phyloP scores from a whole-genome alignment of 2,329 filamentous ascomycete genomes.

The Fusarium clavum region DNA sequence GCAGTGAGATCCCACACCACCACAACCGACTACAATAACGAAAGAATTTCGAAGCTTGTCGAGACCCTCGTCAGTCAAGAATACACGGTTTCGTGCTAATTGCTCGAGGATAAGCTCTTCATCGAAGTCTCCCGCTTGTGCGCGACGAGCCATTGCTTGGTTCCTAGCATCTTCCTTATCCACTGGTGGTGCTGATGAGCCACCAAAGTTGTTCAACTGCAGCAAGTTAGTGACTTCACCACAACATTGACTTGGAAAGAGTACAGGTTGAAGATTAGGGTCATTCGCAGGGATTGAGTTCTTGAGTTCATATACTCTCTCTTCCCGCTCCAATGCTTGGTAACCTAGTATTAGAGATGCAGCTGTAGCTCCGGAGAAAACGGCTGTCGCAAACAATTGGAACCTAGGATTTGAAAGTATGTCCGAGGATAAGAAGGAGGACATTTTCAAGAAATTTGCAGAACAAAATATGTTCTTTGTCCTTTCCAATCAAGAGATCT shows the following conservation, averaged over 20 bases:
- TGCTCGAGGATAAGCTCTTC: slow-evolving; percentile 93
- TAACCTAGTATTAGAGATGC: slow-evolving; percentile 71
- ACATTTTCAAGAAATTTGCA: slow-evolving; percentile 50
- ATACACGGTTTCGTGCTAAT: slow-evolving; percentile 90
- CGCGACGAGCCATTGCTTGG: slow-evolving; percentile 67
- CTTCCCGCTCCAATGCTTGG: slow-evolving; percentile 68
- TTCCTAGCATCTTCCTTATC: slow-evolving; percentile 73
- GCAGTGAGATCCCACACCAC: slow-evolving; percentile 94
- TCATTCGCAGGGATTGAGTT: slow-evolving; percentile 63
- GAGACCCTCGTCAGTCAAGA: slow-evolving; percentile 85
- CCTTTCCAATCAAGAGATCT: slow-evolving; percentile 2
- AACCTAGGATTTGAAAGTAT: slow-evolving; percentile 59
- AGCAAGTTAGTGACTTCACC: slow-evolving; percentile 25
- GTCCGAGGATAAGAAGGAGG: slow-evolving; percentile 57
- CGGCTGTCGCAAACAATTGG: slow-evolving; percentile 78
- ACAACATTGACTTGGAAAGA: background rate
- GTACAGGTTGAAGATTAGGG: slow-evolving; percentile 40
- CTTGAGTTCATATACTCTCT: slow-evolving; percentile 68
- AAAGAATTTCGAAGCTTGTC: slow-evolving; percentile 83
- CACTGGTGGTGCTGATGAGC: slow-evolving; percentile 57
- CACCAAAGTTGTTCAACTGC: slow-evolving; percentile 72
- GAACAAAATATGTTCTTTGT: slow-evolving; percentile 2
- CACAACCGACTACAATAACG: slow-evolving; percentile 90
- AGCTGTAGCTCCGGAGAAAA: slow-evolving; percentile 71
- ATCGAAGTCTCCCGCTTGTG: slow-evolving; percentile 72